A percentile compares a stretch with the other conserved stretches of the same genome.
Conservation (phyloP, 2,329 filamentous ascomycete species). For the Ceratocystis diversiconidia region DNA sequence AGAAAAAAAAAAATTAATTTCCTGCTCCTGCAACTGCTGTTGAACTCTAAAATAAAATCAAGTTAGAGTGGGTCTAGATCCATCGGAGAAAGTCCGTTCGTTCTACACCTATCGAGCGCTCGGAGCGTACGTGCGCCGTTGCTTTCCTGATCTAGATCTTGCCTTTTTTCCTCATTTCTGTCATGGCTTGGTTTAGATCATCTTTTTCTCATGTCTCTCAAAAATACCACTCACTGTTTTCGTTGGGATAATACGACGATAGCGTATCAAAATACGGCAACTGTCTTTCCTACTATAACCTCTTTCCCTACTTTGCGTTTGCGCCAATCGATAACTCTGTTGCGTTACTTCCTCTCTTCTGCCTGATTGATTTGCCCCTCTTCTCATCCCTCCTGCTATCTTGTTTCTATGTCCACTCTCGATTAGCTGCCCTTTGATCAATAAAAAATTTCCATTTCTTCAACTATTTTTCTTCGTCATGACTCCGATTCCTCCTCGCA, state of each 20-base stretch:
- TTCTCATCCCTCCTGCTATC: neutral
- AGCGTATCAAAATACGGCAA: neutral
- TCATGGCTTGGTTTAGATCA: neutral
- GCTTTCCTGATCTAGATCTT: neutral
- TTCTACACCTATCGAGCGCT: neutral
- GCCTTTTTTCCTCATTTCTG: neutral
- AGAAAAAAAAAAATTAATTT: neutral
- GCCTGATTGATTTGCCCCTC: neutral
- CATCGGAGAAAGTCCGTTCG: neutral
- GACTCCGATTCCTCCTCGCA: constrained; percentile 1
- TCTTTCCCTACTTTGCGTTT: neutral
- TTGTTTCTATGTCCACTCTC: neutral
- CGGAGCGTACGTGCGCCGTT: neutral
- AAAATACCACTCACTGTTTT: neutral
- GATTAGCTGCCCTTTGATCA: neutral
- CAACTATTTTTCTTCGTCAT: neutral
- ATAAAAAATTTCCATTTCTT: neutral
- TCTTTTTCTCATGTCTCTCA: neutral
- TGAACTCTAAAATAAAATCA: neutral
- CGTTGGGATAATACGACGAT: neutral
- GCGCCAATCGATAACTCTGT: neutral
- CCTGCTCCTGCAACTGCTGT: neutral
- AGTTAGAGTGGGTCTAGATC: neutral
- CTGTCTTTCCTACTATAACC: neutral
- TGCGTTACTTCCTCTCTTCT: neutral